A percentile compares a stretch with the other conserved stretches of the same genome.
Conservation (phyloP, 768 basidiomycete genomes). For the Heimioporus sp. region DNA sequence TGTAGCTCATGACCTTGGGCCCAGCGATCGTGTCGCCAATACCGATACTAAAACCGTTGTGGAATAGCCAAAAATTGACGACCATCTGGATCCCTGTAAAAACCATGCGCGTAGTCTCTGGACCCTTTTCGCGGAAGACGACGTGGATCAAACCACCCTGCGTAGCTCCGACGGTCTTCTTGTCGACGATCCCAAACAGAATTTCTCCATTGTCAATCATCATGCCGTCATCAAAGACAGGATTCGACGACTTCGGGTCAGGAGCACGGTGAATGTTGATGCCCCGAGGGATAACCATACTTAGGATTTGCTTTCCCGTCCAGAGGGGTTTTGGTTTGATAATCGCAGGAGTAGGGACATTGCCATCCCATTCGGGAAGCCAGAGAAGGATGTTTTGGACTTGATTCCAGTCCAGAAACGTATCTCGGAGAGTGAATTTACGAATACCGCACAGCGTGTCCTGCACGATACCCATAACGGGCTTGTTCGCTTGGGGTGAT, state of each 20-base stretch:
- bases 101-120: constrained; percentile 82
- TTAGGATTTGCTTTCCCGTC: constrained; percentile 96
- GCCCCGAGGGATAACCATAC: constrained; percentile 89
- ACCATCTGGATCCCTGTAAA: constrained; percentile 94
- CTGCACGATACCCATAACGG: constrained; percentile 99
- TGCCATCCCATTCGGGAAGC: constrained; percentile 97
- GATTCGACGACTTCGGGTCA: constrained; percentile 75
- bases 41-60: constrained; percentile 98
- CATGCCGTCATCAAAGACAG: constrained; percentile 91
- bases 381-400: constrained; percentile 98
- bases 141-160: constrained; percentile 95
- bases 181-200: constrained; percentile 93
- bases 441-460: constrained; percentile 97
- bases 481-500: constrained; percentile 99
- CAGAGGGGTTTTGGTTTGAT: constrained; percentile 96
- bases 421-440: constrained; percentile 94
- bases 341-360: constrained; percentile 88
- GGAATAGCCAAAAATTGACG: constrained; percentile 98
- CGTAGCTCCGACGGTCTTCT: constrained; percentile 97
- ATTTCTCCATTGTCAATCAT: constrained; percentile 97
- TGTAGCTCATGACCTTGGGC: constrained; percentile 79
- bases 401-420: constrained; percentile 91
- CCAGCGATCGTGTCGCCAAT: constrained; percentile 99
- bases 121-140: constrained; percentile 96
- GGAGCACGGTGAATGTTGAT: constrained; percentile 88